Evolutionary conservation across 768 basidiomycete species (phyloP), one percentile per base, ranked within the genome.

Genomic region (Lyophyllum semitale): DNA sequence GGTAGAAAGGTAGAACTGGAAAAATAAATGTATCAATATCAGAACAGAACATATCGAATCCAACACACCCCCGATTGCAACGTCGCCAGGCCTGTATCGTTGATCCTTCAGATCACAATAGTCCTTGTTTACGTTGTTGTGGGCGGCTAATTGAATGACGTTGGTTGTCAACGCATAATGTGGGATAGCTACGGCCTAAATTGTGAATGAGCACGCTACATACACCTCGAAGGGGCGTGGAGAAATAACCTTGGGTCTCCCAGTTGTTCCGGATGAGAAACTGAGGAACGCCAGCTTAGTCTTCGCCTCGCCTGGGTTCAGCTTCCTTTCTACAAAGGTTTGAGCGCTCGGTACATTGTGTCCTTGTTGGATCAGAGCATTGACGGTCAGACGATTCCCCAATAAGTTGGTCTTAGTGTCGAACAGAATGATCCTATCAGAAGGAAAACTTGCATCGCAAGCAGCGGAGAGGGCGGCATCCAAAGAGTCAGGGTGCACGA

Each of bases 181-280:
- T 6, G 83, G 76, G 60, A 85, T 84, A 2, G 82, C 82, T 17
- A 87, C 80, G 15, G 84, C 84, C 82, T 84, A 22, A 30, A 51
- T 22, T 30, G 54, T 51, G 9, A 26, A 38, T 53, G 18, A 47
- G 18, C 33, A 26, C 22, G 48, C 20, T 17, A 18, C 23, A 11
- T 15, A 25, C 43, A 12, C 40, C 17, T 18, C 7, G 27, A 41
- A 26, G 23, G 22, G 42, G 48, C 4, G 15, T 5, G 23, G 15
- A 17, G 37, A 9, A 17, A 45, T 20, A 38, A 84, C 85, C 81
- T 91, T 88, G 0, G 89, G 89, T 56, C 74, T 81, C 0, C 89
- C 89, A 2, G 89, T 91, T 0, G 89, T 91, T 53, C 81, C 81
- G 20, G 88, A 89, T 0, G 88, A 89, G 64, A 90, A 90, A 63